Evolutionary conservation across 2,329 filamentous ascomycete species (phyloP), one percentile per base, ranked within the genome.

Genomic region (Trichoderma polysporum): DNA sequence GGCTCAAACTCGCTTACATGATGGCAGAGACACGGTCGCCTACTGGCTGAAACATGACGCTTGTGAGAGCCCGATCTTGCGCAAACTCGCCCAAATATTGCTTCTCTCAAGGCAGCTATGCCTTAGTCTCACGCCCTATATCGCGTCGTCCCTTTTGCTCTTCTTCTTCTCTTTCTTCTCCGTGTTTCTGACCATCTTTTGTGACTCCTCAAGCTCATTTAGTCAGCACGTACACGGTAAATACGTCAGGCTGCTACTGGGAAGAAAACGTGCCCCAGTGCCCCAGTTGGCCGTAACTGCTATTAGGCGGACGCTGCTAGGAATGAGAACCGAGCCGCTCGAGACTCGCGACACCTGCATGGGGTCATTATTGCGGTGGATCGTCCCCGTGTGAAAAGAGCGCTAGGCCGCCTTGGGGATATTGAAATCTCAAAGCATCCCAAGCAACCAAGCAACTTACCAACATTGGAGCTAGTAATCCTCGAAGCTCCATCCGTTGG

Each of bases 341-440:
- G 37, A 63, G 54, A 47, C 37, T 63, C 50, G 37, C 50, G 37
- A 47, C 49, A 31, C 3, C 10, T 33, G 25, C 58, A 54, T 37
- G n/a, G 49, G 49, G 60, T 22, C 50, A 33, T 64, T n/a, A 64
- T 54, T 64, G 50, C 50, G 6, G 50, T 64, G 60, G 60, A 56
- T 47, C 19, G 60, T 56, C n/a, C 60, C 25, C 35, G n/a, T 31
- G 47, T 19, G 29, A 19, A 31, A 45, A 35, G 17, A 22, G 60
- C 49, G 37, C 60, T 64, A 64, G 37, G 8, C 50, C 27, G 19
- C 27, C 49, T 45, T n/a, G 3, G 15, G 27, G 35, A 47, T 35
- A 45, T 64, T 56, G 27, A 41, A 56, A 35, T 56, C 50, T 17
- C 33, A 62, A 37, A 60, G 57, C 31, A 31, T 41, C 54, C 17